Base-by-base conservation (phyloP, 2,329 filamentous ascomycete species). In the Orbilia blumenaviensis region DNA sequence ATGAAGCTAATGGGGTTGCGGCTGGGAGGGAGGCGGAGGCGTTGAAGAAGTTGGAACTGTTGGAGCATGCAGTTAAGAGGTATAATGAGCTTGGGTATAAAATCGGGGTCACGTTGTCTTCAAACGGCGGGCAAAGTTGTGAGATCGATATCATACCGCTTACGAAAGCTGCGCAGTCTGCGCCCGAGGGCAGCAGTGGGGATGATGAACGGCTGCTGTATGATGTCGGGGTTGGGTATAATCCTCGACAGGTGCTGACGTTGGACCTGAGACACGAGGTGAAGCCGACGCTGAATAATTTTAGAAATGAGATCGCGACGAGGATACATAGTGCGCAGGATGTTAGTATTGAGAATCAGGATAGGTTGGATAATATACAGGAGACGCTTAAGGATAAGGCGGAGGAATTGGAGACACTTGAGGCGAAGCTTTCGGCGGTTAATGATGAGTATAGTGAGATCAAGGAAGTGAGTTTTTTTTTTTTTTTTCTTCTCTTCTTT, bases 71-170 rank as follows among this genome's bases (percentile, higher is more conserved):
- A 67, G 92, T 97, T 27, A 93, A 97, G 82, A 89, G 89, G 63
- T 99, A 96, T 87, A 99, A 99, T 84, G 93, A 93, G 3, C 85
- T 97, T 29, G 94, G 93, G 12, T 99, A 99, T 83, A 92, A 97
- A 80, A 95, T 95, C 76, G 93, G 91, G 27, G 86, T 99, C 66
- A 96, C 98, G 52, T 95, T 95, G 0, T 91, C 92, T 0, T n/a
- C n/a, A n/a, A n/a, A n/a, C n/a, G 97, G 97, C 79, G 93, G 92
- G 27, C 85, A 88, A 67, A 89, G 97, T 61, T 97, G 92, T 82
- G 95, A 99, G 82, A 87, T 99, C 3, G 87, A 88, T 23, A 88
- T 99, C 29, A 90, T 89, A n/a, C 42, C 84, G 21, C 54, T 79
- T 34, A 60, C 85, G 63, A 72, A 77, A 41, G 66, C 86, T 87